Conservation (phyloP, 352 stramenopile genomes). For the Elongisporangium senticosum region DNA sequence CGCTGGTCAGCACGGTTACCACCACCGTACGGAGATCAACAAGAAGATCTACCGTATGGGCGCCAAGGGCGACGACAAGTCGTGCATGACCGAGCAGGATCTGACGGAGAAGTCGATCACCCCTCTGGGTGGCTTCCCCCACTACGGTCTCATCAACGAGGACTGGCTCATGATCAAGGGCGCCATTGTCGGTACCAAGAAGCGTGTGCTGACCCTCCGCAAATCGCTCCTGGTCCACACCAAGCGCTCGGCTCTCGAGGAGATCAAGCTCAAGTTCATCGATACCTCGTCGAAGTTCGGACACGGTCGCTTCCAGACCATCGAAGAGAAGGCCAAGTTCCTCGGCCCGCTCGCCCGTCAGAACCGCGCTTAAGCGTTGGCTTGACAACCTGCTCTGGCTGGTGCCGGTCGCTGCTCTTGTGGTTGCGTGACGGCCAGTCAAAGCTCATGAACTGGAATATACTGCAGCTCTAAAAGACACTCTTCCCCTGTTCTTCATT, state of each 20-base stretch:
- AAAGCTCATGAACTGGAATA: constrained; percentile 18
- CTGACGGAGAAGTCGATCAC: constrained; percentile 99
- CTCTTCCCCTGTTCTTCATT: constrained; percentile 1
- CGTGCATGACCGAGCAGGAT: constrained; percentile 97
- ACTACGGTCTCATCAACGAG: constrained; percentile 99
- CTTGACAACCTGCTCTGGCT: constrained; percentile 11
- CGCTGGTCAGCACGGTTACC: constrained; percentile 99
- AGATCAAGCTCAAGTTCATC: constrained; percentile 95
- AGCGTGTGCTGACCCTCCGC: constrained; percentile 97
- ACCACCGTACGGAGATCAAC: constrained; percentile 99
- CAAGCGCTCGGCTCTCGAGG: constrained; percentile 96
- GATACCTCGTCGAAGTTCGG: constrained; percentile 99
- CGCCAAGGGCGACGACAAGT: constrained; percentile 89
- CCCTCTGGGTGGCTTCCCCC: constrained; percentile 99
- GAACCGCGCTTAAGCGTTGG: constrained; percentile 77
- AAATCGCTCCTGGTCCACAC: constrained; percentile 98
- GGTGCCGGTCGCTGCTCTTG: constrained; percentile 9
- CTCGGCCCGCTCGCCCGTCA: constrained; percentile 93
- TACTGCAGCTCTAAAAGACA: constrained; percentile 22
- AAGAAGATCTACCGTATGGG: constrained; percentile 99
- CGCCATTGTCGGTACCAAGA: constrained; percentile 97
- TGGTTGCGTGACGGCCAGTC: constrained; percentile 16
- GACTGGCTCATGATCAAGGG: constrained; percentile 99
- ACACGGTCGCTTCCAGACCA: constrained; percentile 99
- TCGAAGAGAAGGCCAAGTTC: constrained; percentile 99